Base-by-base conservation (phyloP, 306 rosid species). In the Castanopsis chinensis region DNA sequence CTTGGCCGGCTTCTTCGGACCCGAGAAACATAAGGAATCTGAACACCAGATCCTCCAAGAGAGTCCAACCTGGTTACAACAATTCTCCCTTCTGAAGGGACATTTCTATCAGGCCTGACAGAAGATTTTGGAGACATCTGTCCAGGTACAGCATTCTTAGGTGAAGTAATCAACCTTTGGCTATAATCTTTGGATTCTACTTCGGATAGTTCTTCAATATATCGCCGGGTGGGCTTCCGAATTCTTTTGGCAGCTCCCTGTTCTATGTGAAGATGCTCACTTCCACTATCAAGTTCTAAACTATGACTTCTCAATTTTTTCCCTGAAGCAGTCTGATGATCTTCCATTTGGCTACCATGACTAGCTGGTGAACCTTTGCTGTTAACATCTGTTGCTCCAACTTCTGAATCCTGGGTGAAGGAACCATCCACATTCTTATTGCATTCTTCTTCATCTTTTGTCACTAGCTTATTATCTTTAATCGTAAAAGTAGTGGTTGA, bases 201-300 rank as follows among this genome's bases (percentile, higher is more conserved):
- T 88, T 91, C 96, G 69, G 99, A 93, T 76, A 91, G 93, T 81
- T 95, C 99, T 91, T 95, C 99, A 86, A 95, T 95, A 81, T 95
- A 95, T 88, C 99, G 87, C 86, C 76, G 93, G 6, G 99, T 95
- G 75, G 99, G 99, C 88, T 88, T 95, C 68, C 99, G 88, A 49
- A 93, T 78, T 87, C 99, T 91, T 89, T 95, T 95, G 4, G 76
- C 93, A 83, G 85, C 93, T 85, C 86, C 89, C 79, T 91, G 83
- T 63, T 87, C 91, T 28, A 63, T 37, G 27, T 69, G 86, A 63
- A 78, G 83, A 84, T 86, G 87, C 83, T 85, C 90, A 81, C 72
- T 79, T 41, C 82, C 90, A 83, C 76, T 74, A 74, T 87, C 91
- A 83, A 79, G 77, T 65, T 89, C 96, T n/a, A 57, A 72, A n/a